Base-by-base conservation (phyloP, 306 rosid species). In the Lablab purpureus region DNA sequence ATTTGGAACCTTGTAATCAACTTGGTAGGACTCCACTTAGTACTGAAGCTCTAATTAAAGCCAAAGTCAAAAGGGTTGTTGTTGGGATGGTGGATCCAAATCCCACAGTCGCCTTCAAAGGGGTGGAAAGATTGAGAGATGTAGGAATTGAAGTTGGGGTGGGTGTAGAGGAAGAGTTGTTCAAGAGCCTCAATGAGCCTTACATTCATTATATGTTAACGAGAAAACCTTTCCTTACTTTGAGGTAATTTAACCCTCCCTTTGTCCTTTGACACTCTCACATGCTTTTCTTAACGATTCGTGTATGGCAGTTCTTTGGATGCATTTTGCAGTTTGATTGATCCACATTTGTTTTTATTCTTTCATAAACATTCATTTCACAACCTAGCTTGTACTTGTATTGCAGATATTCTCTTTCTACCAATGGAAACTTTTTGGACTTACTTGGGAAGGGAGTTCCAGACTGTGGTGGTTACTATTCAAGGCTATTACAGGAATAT, bases 1-100 rank as follows among this genome's bases (percentile, higher is more conserved):
- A n/a, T n/a, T n/a, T 94, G 85, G 98, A 94, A 75, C 98, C 98
- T 66, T 94, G 98, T 67, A 94, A 92, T 72, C 99, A 94, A 82
- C 85, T 84, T 76, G 99, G 99, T 52, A 91, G 97, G 85, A 92
- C 99, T 73, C 97, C 97, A 3, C 99, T 97, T 7, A 92, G 97
- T 67, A 87, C 93, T 25, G 95, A 94, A 80, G 97, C 97, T 50
- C 75, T 94, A 18, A 83, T 92, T 46, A 88, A 86, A 84, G 97
- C 97, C 78, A 92, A 81, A 88, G 89, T 94, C 79, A 88, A 86
- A 71, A 88, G 80, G 70, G 97, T 94, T 27, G 99, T 91, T 62
- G 82, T 94, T 14, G 99, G 99, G 64, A 91, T 92, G 97, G 97
- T 94, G 78, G 99, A 94, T 89, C 95, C 95, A 13, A 94, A 94